Percentiles rank a stretch among this genome's conserved stretches.
Conservation (phyloP, 129 eudicot species). For the Centella asiatica region DNA sequence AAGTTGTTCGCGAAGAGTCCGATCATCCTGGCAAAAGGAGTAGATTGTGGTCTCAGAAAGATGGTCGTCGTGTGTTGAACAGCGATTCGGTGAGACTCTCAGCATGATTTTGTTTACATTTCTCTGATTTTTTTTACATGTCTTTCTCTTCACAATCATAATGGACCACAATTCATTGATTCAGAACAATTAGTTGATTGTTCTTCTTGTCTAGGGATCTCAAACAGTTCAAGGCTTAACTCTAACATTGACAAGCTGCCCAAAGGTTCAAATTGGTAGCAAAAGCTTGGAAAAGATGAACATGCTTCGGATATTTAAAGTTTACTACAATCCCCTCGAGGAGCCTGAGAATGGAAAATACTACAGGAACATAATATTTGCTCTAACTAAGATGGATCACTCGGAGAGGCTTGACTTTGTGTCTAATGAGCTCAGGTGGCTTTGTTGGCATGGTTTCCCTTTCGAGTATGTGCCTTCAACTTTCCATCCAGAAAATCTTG, state of each 20-base stretch:
- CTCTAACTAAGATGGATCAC: neutral
- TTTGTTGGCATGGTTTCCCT: constrained; percentile 9
- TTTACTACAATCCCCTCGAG: neutral
- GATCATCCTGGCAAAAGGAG: neutral
- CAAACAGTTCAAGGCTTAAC: constrained; percentile 1
- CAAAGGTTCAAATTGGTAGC: neutral
- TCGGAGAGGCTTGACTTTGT: neutral
- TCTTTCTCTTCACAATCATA: neutral
- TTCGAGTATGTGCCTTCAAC: neutral
- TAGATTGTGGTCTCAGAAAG: constrained; percentile 11
- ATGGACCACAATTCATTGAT: neutral
- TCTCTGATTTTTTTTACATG: neutral
- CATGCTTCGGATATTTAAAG: constrained; percentile 1
- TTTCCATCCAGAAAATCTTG: neutral
- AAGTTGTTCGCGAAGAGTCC: constrained; percentile 11
- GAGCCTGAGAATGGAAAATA: neutral
- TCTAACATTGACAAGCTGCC: neutral
- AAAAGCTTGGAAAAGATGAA: constrained; percentile 4
- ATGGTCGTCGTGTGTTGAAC: neutral
- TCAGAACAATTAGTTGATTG: no score
- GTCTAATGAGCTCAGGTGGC: constrained; percentile 8
- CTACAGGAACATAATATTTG: neutral
- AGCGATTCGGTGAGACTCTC: neutral
- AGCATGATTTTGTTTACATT: neutral
- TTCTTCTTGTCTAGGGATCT: neutral